phyloP scores from a whole-genome alignment of 2,329 filamentous ascomycete genomes.

The Scedosporium dehoogii region DNA sequence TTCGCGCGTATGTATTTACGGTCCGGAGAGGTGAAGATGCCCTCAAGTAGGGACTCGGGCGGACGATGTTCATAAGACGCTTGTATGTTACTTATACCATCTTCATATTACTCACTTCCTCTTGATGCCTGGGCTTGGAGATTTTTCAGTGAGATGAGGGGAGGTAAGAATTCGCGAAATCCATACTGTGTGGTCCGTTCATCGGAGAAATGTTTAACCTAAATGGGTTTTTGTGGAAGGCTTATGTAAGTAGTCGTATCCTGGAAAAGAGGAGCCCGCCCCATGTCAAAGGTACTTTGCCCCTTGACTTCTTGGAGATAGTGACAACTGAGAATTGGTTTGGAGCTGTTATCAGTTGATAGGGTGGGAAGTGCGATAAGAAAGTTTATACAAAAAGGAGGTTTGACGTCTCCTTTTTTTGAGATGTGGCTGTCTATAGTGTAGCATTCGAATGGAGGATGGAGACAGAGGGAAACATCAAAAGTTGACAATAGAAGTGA shows the following conservation, averaged over 20 bases:
- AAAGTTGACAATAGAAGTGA: no score
- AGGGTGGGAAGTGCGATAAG: not conserved
- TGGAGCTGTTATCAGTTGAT: not conserved
- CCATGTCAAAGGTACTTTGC: not conserved
- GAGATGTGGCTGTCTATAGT: no score
- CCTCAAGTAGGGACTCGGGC: not conserved
- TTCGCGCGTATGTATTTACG: not conserved
- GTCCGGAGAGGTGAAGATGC: not conserved
- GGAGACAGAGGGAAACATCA: no score
- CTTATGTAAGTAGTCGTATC: not conserved
- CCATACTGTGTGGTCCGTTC: not conserved
- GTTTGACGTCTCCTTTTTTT: no score
- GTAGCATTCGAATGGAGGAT: no score
- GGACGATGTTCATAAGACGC: not conserved
- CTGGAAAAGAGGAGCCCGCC: not conserved
- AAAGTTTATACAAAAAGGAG: not conserved
- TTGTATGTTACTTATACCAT: not conserved
- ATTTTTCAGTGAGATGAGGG: not conserved
- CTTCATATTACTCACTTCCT: not conserved
- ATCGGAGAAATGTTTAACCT: not conserved
- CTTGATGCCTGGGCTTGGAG: not conserved
- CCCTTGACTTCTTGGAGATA: not conserved
- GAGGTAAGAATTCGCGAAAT: not conserved
- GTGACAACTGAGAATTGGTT: not conserved
- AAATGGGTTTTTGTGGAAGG: not conserved